Evolutionary conservation across 176 grass and related monocot genomes (phyloP).

Genomic region (Eragrostis curvula): DNA sequence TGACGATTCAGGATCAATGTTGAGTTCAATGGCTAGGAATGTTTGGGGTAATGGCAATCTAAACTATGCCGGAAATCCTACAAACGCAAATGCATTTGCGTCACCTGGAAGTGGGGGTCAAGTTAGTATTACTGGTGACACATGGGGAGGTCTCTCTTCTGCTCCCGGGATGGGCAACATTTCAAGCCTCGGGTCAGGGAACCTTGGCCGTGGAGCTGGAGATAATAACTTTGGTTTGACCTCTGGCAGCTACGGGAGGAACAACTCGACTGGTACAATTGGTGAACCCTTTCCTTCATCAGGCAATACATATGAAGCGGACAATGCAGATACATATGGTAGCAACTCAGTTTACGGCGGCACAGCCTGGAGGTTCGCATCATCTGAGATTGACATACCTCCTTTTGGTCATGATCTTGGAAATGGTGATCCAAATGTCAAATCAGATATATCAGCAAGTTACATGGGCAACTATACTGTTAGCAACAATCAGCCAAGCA

Average conservation of each 20-base stretch:
- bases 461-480: conserved; percentile 67
- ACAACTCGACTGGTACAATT: conserved; percentile 53
- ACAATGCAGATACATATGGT: conserved; percentile 50
- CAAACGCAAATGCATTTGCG: conserved; percentile 67
- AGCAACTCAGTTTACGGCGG: conserved; percentile 71
- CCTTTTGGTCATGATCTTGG: conserved; percentile 70
- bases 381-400: conserved; percentile 64
- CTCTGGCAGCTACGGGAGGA: conserved; percentile 55
- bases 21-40: conserved; percentile 73
- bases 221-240: conserved; percentile 55
- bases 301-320: conserved; percentile 57
- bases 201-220: conserved; percentile 50
- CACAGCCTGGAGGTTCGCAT: conserved; percentile 58
- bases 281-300: conserved; percentile 60
- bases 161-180: conserved; percentile 47
- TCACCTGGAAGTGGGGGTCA: conserved; percentile 55
- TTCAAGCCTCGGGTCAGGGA: conserved; percentile 46
- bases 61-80: conserved; percentile 56
- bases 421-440: conserved; percentile 57
- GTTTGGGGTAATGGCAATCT: conserved; percentile 65
- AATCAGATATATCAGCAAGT: conserved; percentile 48
- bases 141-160: conserved; percentile 58
- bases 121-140: conserved; percentile 37
- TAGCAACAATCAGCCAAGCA: conserved; percentile 72
- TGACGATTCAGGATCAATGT: conserved; percentile 64